Percentiles rank a stretch among this genome's conserved stretches.
Conservation (phyloP, 2,329 filamentous ascomycete genomes). For the Xylaria sp. region DNA sequence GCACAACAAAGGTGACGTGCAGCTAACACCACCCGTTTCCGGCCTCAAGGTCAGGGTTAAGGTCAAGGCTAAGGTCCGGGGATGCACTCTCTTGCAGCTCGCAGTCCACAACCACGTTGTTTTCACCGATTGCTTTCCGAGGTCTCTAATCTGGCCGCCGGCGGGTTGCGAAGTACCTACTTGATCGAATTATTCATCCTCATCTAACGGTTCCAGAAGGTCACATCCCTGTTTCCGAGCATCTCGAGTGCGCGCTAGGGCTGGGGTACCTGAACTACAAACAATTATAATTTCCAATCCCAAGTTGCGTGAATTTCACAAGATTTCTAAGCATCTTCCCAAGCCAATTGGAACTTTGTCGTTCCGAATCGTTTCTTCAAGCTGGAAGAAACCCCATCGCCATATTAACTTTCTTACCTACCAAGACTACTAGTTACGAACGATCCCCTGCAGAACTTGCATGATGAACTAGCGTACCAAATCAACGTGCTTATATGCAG, state of each 20-base stretch:
- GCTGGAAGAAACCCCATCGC: neutral
- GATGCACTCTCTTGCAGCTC: slow-evolving; percentile 17
- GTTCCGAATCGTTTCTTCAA: neutral
- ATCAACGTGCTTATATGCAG: slow-evolving; percentile 18
- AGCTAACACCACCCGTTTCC: slow-evolving; percentile 28
- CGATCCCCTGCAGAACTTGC: slow-evolving; percentile 10
- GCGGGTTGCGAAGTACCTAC: slow-evolving; percentile 11
- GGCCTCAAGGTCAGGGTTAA: slow-evolving; percentile 22
- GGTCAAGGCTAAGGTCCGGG: slow-evolving; percentile 20
- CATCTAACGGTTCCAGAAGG: slow-evolving; percentile 1
- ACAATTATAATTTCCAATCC: slow-evolving; percentile 4
- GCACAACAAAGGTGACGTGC: slow-evolving; percentile 23
- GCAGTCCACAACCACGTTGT: slow-evolving; percentile 22
- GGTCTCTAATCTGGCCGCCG: neutral
- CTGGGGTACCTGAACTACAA: neutral
- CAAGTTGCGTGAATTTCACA: neutral
- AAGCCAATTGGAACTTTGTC: neutral
- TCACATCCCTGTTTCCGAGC: neutral
- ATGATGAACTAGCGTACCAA: slow-evolving; percentile 9
- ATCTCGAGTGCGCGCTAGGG: neutral
- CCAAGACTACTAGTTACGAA: slow-evolving; percentile 8
- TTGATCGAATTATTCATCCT: slow-evolving; percentile 2
- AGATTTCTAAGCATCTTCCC: neutral
- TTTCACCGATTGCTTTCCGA: slow-evolving; percentile 29
- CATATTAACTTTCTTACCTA: neutral